These are phyloP conservation scores for Kwoniella sp. DNA, from an alignment of 768 basidiomycete genomes.

Conservation along the genomic window DNA sequence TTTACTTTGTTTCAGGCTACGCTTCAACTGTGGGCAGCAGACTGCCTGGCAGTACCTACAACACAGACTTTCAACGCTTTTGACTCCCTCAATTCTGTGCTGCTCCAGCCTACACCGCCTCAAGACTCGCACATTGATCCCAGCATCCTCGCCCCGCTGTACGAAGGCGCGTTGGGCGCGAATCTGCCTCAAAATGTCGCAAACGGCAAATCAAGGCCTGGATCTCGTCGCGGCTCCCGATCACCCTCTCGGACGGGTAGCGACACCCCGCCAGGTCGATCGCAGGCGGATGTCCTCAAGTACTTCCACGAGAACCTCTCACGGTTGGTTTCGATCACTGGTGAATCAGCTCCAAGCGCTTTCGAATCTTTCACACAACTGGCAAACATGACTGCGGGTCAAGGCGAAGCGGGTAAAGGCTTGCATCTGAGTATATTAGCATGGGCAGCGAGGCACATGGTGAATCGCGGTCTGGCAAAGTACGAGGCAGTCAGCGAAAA, in stretches of 20 bases:
- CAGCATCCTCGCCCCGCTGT: constrained; percentile 2
- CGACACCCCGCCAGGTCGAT: constrained; percentile 15
- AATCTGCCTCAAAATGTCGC: neutral
- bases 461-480: constrained; percentile 31
- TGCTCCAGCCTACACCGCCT: constrained; percentile 16
- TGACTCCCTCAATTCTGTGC: constrained; percentile 29
- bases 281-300: constrained; percentile 20
- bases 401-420: constrained; percentile 24
- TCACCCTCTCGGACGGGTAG: constrained; percentile 10
- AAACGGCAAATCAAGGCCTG: constrained; percentile 6
- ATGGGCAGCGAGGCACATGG: constrained; percentile 37
- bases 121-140: neutral
- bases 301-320: constrained; percentile 40
- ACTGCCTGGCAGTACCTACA: constrained; percentile 29
- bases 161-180: neutral
- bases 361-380: constrained; percentile 35
- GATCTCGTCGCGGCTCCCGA: constrained; percentile 8
- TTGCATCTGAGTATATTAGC: constrained; percentile 40
- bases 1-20: constrained; percentile 22
- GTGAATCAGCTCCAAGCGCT: constrained; percentile 20
- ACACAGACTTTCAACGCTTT: constrained; percentile 28
- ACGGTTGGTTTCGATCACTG: constrained; percentile 34
- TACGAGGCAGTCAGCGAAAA: constrained; percentile 38
- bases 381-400: constrained; percentile 19
- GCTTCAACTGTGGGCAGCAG: constrained; percentile 40